Percentiles rank a stretch among this genome's conserved stretches.
Conservation (phyloP, 805 yeast species). For the Candida patagonica region DNA sequence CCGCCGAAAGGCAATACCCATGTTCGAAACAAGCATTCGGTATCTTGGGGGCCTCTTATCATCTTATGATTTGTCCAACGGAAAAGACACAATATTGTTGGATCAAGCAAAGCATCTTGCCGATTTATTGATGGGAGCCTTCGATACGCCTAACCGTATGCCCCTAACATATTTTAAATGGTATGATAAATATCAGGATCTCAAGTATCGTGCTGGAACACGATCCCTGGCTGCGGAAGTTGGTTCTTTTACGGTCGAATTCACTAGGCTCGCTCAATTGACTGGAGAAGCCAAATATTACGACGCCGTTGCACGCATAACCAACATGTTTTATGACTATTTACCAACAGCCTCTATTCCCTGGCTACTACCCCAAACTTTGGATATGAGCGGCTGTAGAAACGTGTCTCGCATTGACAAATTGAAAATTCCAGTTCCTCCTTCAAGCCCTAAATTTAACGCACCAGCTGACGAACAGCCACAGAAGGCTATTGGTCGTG, state of each 20-base stretch:
- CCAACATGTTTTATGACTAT: slow-evolving; percentile 31
- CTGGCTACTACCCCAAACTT: slow-evolving; percentile 35
- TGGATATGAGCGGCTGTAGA: slow-evolving; percentile 46
- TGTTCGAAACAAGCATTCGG: slow-evolving; percentile 44
- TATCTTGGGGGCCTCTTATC: slow-evolving; percentile 45
- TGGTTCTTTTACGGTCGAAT: slow-evolving; percentile 43
- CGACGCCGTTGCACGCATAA: slow-evolving; percentile 40
- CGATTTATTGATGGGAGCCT: slow-evolving; percentile 42
- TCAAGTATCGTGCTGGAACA: slow-evolving; percentile 23
- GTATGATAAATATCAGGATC: slow-evolving; percentile 20
- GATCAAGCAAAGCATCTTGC: slow-evolving; percentile 38
- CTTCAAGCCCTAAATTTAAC: background rate
- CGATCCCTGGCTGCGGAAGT: slow-evolving; percentile 35
- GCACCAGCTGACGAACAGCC: background rate
- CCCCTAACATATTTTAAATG: slow-evolving; percentile 41
- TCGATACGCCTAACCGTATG: slow-evolving; percentile 50
- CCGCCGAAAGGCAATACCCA: slow-evolving; percentile 35
- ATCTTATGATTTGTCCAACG: slow-evolving; percentile 41
- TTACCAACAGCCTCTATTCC: slow-evolving; percentile 28
- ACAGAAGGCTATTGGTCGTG: background rate
- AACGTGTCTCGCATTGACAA: background rate
- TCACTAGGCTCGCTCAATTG: slow-evolving; percentile 42
- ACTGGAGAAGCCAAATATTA: slow-evolving; percentile 41
- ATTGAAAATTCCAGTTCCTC: background rate
- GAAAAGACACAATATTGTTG: slow-evolving; percentile 26